phyloP scores from a whole-genome alignment of 768 basidiomycete genomes.

The Collybia sp. region DNA sequence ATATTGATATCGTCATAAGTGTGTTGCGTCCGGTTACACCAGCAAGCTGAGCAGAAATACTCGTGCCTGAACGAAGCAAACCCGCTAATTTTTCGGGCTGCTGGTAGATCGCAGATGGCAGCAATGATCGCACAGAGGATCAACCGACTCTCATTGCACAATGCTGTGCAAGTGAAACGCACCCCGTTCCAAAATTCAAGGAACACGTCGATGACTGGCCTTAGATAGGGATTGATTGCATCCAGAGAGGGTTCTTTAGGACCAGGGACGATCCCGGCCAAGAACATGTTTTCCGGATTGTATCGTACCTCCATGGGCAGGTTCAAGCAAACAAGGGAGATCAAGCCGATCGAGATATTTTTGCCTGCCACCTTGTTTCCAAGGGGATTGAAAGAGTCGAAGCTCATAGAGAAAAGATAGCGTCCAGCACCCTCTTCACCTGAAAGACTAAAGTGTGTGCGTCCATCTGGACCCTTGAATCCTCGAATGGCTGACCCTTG shows the following conservation, averaged over 20 bases:
- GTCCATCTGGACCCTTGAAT: constrained; percentile 16
- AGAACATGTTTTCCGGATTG: constrained; percentile 26
- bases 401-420: background rate
- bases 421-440: background rate
- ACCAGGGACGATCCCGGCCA: constrained; percentile 30
- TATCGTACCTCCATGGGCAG: constrained; percentile 24
- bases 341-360: constrained; percentile 19
- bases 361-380: constrained; percentile 5
- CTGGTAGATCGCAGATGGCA: constrained; percentile 23
- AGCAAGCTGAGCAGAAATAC: constrained; percentile 5
- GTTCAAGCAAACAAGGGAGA: constrained; percentile 30
- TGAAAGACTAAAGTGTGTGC: background rate
- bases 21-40: constrained; percentile 3
- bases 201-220: constrained; percentile 21
- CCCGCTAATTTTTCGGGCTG: constrained; percentile 18
- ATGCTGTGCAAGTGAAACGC: constrained; percentile 3
- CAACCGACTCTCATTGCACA: background rate
- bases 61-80: constrained; percentile 9
- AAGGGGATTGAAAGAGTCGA: background rate
- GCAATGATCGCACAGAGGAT: constrained; percentile 10
- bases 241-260: constrained; percentile 22
- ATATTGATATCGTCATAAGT: constrained; percentile 5
- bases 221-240: constrained; percentile 18
- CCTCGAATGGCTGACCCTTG: constrained; percentile 15
- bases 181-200: constrained; percentile 10